phyloP scores from a whole-genome alignment of 2,329 filamentous ascomycete genomes.

The Tolypocladium amazonense region DNA sequence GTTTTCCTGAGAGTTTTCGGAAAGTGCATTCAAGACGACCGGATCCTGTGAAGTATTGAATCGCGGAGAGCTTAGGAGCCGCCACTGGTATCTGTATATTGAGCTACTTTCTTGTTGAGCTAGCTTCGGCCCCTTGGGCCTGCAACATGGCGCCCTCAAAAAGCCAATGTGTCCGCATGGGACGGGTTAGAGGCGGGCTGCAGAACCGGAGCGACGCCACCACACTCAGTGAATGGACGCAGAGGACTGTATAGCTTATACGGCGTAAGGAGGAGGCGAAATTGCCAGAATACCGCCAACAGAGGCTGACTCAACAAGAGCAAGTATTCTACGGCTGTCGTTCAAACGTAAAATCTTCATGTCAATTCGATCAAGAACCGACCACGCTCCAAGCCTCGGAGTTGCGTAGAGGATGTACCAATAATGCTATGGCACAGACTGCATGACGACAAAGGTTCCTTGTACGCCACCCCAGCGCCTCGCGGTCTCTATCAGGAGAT shows the following conservation, averaged over 20 bases:
- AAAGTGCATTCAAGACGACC: not conserved
- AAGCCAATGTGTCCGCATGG: not conserved
- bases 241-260: not conserved
- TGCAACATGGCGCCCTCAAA: not conserved
- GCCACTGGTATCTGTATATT: not conserved
- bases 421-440: no score
- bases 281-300: not conserved
- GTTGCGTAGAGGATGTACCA: not conserved
- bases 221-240: not conserved
- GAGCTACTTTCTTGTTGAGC: not conserved
- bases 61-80: not conserved
- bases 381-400: not conserved
- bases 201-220: no score
- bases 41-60: not conserved
- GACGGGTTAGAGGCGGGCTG: no score
- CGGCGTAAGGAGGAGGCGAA: not conserved
- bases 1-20: not conserved
- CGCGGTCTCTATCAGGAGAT: not conserved
- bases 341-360: not conserved
- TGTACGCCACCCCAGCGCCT: no score
- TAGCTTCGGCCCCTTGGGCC: not conserved
- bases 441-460: no score
- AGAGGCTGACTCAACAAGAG: not conserved
- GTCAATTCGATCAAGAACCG: not conserved
- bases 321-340: not conserved